Evolutionary conservation across 2,329 filamentous ascomycete species (phyloP).

Genomic region (Paecilomyces sp.): DNA sequence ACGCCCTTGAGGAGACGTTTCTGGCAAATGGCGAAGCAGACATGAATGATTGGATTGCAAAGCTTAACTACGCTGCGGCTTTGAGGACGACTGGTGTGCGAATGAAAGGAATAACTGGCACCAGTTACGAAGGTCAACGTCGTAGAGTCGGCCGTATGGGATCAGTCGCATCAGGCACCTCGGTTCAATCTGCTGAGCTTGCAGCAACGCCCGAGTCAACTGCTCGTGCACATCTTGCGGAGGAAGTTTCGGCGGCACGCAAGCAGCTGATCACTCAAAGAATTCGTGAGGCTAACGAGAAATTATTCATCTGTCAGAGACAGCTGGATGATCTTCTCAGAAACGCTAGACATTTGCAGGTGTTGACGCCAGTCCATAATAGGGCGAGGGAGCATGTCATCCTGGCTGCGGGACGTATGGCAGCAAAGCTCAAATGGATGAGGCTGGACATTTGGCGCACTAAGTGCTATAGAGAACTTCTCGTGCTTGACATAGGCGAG

Average conservation of each 20-base stretch:
- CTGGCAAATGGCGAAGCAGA: constrained; percentile 85
- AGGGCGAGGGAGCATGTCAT: constrained; percentile 82
- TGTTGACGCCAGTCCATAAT: constrained; percentile 84
- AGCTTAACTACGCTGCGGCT: constrained; percentile 91
- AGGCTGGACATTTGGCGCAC: constrained; percentile 88
- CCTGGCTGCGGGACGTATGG: constrained; percentile 73
- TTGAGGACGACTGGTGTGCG: constrained; percentile 87
- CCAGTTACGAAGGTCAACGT: constrained; percentile 74
- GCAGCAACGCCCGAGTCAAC: constrained; percentile 40
- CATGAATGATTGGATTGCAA: constrained; percentile 93
- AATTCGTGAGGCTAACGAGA: constrained; percentile 75
- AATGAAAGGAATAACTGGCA: constrained; percentile 79
- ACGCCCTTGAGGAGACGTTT: constrained; percentile 81
- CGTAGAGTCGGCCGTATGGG: constrained; percentile 58
- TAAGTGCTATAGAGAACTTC: constrained; percentile 82
- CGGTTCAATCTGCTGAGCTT: constrained; percentile 61
- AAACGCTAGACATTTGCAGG: constrained; percentile 82
- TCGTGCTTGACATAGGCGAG: constrained; percentile 78
- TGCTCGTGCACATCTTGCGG: constrained; percentile 74
- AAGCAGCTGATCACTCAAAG: constrained; percentile 76
- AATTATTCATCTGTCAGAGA: constrained; percentile 63
- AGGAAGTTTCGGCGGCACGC: constrained; percentile 77
- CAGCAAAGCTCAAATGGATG: constrained; percentile 89
- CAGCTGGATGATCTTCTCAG: constrained; percentile 75
- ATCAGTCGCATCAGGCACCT: constrained; percentile 46